Percentiles rank a stretch among this genome's conserved stretches.
phyloP scores from a whole-genome alignment of 805 yeast species.

The Wickerhamiella brachini region DNA sequence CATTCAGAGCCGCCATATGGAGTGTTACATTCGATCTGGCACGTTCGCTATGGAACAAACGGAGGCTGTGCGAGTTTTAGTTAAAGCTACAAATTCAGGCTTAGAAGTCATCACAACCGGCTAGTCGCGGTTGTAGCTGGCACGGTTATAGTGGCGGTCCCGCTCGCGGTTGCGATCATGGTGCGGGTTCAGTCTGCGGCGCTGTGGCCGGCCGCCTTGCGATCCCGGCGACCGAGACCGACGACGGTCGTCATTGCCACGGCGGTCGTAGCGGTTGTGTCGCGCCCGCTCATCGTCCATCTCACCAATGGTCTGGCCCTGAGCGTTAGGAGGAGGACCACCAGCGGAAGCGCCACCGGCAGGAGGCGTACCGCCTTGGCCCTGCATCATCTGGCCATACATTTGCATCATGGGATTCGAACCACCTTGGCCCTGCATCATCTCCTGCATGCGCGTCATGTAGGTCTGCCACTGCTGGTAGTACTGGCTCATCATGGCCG shows the following conservation, averaged over 20 bases:
- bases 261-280: slow-evolving; percentile 16
- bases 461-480: slow-evolving; percentile 30
- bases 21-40: no score
- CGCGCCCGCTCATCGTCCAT: slow-evolving; percentile 12
- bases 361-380: slow-evolving; percentile 9
- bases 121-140: background rate
- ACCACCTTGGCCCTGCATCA: slow-evolving; percentile 19
- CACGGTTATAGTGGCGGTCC: slow-evolving; percentile 7
- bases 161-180: slow-evolving; percentile 16
- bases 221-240: slow-evolving; percentile 18
- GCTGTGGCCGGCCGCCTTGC: slow-evolving; percentile 3
- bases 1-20: no score
- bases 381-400: slow-evolving; percentile 14
- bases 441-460: slow-evolving; percentile 27
- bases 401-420: slow-evolving; percentile 13
- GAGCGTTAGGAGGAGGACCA: background rate
- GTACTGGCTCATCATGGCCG: slow-evolving; percentile 30
- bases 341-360: slow-evolving; percentile 2
- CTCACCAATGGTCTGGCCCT: slow-evolving; percentile 3
- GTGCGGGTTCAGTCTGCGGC: slow-evolving; percentile 14
- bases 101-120: background rate
- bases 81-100: no score
- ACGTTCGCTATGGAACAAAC: no score
- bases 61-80: background rate
- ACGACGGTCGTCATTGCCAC: slow-evolving; percentile 18